Evolutionary conservation across 768 basidiomycete genomes (phyloP), one percentile per base, ranked within the genome.

Genomic region (Hericium coralloides): DNA sequence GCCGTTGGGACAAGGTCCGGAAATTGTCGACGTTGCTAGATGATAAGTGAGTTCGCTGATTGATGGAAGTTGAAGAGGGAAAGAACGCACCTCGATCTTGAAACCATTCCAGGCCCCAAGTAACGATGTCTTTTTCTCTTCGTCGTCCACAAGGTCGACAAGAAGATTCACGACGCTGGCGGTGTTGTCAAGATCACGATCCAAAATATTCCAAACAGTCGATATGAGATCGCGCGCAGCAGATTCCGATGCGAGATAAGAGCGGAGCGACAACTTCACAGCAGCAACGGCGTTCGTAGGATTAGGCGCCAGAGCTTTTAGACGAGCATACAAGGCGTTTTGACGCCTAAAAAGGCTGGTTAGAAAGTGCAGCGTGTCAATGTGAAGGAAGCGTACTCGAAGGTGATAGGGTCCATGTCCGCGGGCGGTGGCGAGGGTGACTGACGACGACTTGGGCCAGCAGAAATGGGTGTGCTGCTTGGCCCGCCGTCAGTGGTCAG

Each of bases 221-320:
- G 85, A 85, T 52, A 98, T 85, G 60, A 98, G 76, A 69, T 95
- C 95, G 3, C 84, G 77, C 2, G 93, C 89, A 41, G 80, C 82
- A 9, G 83, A 81, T 67, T 99, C 95, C 43, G 83, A 83, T 2
- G 77, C 69, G 23, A 82, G 79, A 71, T 87, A 99, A 26, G 87
- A 82, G 10, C 91, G 85, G 37, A 91, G 80, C 25, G 92, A 85
- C 14, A 89, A 81, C 64, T 82, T 85, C 25, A 88, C 78, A 0
- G 82, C 84, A 14, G 84, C 73, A 2, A 81, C 69, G 0, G 86
- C 85, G 8, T 72, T 78, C 6, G 71, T 70, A 0, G 85, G 78
- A 57, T 87, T 83, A 4, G 78, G 68, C 0, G 84, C 79, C 20
- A 87, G 63, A 0, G 73, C 68, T 55, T 79, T 78, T 55, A 98